A percentile compares a stretch with the other conserved stretches of the same genome.
These are phyloP conservation scores for Piedraia hortae DNA, from an alignment of 2,329 filamentous ascomycete genomes.

Conservation along the genomic window DNA sequence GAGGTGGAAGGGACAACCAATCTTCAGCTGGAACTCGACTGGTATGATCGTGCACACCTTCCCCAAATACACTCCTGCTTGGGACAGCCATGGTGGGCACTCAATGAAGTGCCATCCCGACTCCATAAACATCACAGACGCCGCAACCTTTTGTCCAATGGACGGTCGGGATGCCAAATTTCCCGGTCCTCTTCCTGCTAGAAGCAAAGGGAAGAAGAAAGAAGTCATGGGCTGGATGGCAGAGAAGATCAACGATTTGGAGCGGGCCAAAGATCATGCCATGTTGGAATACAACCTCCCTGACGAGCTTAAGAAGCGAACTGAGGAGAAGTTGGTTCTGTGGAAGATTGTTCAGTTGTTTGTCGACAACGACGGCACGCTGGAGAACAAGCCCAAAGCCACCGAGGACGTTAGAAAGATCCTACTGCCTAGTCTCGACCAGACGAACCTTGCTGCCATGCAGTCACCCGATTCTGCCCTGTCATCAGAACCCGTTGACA, in stretches of 20 bases:
- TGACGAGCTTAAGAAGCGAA: constrained; percentile 37
- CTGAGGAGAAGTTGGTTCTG: constrained; percentile 52
- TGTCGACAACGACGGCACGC: constrained; percentile 57
- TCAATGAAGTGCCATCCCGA: constrained; percentile 62
- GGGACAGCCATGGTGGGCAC: constrained; percentile 43
- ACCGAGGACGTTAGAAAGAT: constrained; percentile 50
- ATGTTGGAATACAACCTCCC: constrained; percentile 24
- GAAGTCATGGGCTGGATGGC: constrained; percentile 61
- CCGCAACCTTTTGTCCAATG: constrained; percentile 46
- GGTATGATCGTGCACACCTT: constrained; percentile 63
- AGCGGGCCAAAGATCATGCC: constrained; percentile 22
- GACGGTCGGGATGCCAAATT: constrained; percentile 52
- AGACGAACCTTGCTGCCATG: constrained; percentile 13
- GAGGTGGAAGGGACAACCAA: constrained; percentile 70
- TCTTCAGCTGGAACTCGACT: constrained; percentile 70
- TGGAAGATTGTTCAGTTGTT: constrained; percentile 68
- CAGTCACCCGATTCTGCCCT: constrained; percentile 9
- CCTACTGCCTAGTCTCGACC: constrained; percentile 31
- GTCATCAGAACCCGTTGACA: constrained; percentile 38
- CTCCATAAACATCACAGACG: constrained; percentile 48
- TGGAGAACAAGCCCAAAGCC: constrained; percentile 39
- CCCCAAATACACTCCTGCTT: constrained; percentile 67
- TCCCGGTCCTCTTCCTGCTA: constrained; percentile 66
- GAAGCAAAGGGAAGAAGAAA: constrained; percentile 90
- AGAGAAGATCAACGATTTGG: constrained; percentile 45